Conservation (phyloP, 441 rosid genomes). For the Jatropha podagrica region DNA sequence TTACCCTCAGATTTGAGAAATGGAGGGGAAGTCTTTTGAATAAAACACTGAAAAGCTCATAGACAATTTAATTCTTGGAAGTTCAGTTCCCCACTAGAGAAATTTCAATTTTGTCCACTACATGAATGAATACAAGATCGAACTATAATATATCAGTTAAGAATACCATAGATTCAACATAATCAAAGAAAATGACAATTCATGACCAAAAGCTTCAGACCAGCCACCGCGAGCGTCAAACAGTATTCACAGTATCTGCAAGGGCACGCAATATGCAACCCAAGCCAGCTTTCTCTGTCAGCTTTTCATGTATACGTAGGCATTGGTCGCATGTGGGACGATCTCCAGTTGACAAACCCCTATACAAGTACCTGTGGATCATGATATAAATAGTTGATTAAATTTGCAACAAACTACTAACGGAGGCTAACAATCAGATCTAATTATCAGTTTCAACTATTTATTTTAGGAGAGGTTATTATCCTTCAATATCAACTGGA, state of each 20-base stretch:
- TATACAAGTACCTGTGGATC: constrained; percentile 66
- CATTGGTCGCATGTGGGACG: constrained; percentile 92
- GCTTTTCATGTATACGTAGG: constrained; percentile 80
- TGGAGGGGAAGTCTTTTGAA: neutral
- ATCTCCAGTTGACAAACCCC: constrained; percentile 93
- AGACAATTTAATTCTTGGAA: neutral
- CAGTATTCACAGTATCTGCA: constrained; percentile 67
- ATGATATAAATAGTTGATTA: neutral
- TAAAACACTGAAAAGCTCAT: neutral
- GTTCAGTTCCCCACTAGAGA: too few species aligned
- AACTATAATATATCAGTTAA: neutral
- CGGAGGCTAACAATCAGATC: neutral
- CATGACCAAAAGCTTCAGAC: neutral
- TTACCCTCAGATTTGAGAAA: too few species aligned
- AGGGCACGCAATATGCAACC: constrained; percentile 87
- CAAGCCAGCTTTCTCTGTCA: constrained; percentile 82
- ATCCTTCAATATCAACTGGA: neutral
- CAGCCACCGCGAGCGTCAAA: constrained; percentile 31
- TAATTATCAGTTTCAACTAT: neutral
- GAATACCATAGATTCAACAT: neutral
- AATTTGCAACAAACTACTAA: neutral
- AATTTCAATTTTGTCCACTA: constrained; percentile 9
- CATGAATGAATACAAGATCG: neutral
- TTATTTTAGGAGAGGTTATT: neutral
- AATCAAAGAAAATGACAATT: neutral